phyloP scores from a whole-genome alignment of 179 eudicot genomes.

The Beta macrorhiza region DNA sequence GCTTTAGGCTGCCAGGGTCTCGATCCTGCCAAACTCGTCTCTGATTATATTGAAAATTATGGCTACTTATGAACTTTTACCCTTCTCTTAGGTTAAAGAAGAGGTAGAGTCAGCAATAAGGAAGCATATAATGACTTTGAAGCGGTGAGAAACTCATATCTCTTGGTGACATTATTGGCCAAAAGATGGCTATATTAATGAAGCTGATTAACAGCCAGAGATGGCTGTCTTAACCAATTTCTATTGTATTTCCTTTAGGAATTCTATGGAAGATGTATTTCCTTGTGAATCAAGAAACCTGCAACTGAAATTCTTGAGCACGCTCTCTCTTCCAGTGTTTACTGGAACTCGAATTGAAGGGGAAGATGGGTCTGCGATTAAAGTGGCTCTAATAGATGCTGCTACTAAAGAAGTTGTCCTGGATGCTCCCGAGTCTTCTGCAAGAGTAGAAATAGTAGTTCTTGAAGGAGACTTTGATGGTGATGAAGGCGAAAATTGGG shows the following conservation, averaged over 20 bases:
- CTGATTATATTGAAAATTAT: slow-evolving; percentile 1
- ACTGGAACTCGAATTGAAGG: slow-evolving; percentile 90
- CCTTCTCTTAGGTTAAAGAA: slow-evolving; percentile 71
- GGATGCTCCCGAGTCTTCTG: slow-evolving; percentile 56
- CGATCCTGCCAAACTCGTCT: slow-evolving; percentile 6
- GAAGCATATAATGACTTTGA: slow-evolving; percentile 55
- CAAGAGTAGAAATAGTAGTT: slow-evolving; percentile 78
- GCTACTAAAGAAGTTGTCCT: slow-evolving; percentile 45
- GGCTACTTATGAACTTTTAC: slow-evolving; percentile 1
- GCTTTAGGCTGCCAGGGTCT: not conserved
- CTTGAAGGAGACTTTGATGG: slow-evolving; percentile 86
- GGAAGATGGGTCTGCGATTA: slow-evolving; percentile 56
- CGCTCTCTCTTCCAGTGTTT: slow-evolving; percentile 72
- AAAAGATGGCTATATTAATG: not conserved
- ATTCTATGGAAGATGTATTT: slow-evolving; percentile 39
- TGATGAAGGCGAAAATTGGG: slow-evolving; percentile 67
- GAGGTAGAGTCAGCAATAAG: slow-evolving; percentile 82
- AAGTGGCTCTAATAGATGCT: slow-evolving; percentile 61
- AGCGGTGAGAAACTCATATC: slow-evolving; percentile 43
- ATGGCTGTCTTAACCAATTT: slow-evolving; percentile 1
- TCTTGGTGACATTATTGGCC: slow-evolving; percentile 8
- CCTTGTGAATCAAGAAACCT: slow-evolving; percentile 53
- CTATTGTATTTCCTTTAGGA: slow-evolving; percentile 38
- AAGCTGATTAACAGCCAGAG: not conserved
- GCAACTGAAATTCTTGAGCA: slow-evolving; percentile 51